These are phyloP conservation scores for Pythium dissimile DNA, from an alignment of 352 stramenopile species.

Conservation along the genomic window DNA sequence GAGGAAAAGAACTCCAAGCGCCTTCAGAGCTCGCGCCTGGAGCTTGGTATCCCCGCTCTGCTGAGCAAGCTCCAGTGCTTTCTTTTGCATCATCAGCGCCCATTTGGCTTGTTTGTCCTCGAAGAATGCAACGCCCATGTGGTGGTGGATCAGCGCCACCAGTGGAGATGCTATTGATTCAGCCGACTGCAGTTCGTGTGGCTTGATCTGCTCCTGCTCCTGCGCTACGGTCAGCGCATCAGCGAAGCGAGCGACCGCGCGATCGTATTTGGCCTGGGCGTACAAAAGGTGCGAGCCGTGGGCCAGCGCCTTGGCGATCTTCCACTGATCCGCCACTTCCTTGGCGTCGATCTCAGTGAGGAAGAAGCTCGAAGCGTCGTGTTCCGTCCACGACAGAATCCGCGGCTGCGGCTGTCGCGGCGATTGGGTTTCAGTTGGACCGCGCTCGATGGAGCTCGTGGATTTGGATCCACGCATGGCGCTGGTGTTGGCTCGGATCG, in stretches of 20 bases:
- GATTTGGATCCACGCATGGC: too few relatives aligned
- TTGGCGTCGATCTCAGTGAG: slow-evolving; percentile 68
- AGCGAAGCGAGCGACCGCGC: slow-evolving; percentile 34
- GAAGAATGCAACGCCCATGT: slow-evolving; percentile 63
- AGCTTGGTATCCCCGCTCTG: slow-evolving; percentile 33
- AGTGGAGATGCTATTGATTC: slow-evolving; percentile 21
- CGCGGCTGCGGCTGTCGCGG: background rate
- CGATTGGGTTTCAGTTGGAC: background rate
- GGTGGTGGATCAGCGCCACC: slow-evolving; percentile 52
- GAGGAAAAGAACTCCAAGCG: slow-evolving; percentile 57
- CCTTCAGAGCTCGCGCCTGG: slow-evolving; percentile 56
- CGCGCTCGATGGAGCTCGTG: too few relatives aligned
- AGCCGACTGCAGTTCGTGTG: background rate
- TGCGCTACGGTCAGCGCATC: slow-evolving; percentile 36
- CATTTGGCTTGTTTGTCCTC: slow-evolving; percentile 43
- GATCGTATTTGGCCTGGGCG: slow-evolving; percentile 27
- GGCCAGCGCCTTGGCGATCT: slow-evolving; percentile 38
- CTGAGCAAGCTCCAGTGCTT: slow-evolving; percentile 45
- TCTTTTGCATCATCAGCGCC: slow-evolving; percentile 44
- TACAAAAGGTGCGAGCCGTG: slow-evolving; percentile 56
- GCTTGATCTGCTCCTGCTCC: background rate
- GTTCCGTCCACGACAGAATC: slow-evolving; percentile 30
- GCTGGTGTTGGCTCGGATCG: too few relatives aligned
- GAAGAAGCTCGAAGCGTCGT: slow-evolving; percentile 62
- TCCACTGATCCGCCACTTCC: slow-evolving; percentile 22